Conservation (phyloP, 306 rosid species). For the Lagenaria siceraria region DNA sequence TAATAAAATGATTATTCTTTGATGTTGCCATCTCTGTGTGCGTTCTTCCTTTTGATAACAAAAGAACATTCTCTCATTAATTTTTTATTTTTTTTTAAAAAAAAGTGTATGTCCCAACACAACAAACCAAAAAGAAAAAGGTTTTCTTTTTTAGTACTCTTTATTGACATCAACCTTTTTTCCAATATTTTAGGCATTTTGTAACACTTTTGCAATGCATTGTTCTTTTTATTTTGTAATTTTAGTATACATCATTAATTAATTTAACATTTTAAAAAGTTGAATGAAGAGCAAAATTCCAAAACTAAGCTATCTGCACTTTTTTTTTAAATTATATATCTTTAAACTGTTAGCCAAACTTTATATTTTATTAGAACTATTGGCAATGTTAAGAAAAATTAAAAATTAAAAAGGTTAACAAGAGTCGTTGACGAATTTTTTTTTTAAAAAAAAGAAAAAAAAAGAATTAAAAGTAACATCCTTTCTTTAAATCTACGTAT, state of each 20-base stretch:
- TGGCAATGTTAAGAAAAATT: background rate
- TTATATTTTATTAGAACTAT: background rate
- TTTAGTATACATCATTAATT: background rate
- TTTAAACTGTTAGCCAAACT: background rate
- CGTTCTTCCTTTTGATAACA: constrained; percentile 4
- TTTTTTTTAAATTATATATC: background rate
- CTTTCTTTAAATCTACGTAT: too few relatives aligned
- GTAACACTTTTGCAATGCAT: background rate
- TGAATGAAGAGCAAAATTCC: background rate
- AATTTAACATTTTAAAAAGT: background rate
- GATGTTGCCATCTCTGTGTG: background rate
- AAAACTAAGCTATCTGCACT: background rate
- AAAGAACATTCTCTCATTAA: background rate
- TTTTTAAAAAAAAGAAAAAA: too few relatives aligned
- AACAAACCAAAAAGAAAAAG: background rate
- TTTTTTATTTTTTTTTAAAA: background rate
- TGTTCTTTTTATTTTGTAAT: background rate
- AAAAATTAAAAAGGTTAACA: too few relatives aligned
- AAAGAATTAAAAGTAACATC: background rate
- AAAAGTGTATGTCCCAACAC: background rate
- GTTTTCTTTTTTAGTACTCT: background rate
- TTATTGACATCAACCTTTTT: background rate
- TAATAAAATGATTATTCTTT: background rate
- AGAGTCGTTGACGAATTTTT: background rate
- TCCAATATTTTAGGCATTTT: background rate